Evolutionary conservation across 768 basidiomycete genomes (phyloP), one percentile per base, ranked within the genome.

Genomic region (Clathrus columnatus): DNA sequence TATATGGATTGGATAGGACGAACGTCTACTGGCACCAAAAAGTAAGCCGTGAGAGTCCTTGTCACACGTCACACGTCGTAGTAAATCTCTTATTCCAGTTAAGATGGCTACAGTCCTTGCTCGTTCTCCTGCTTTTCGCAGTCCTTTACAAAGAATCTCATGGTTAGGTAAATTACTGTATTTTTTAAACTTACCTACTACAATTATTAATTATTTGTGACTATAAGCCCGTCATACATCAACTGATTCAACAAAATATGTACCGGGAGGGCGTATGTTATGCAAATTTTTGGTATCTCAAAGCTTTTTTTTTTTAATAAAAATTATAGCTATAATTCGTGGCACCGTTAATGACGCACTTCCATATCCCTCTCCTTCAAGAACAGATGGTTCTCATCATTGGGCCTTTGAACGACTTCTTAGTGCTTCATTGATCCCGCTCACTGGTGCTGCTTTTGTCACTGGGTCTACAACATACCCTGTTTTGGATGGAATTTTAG

Each of bases 311-410:
- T 36, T 36, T 36, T 36, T n/a, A 8, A 36, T 36, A 36, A 36
- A 5, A 36, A 14, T 57, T 55, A 26, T 59, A 91, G 92, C 93
- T 57, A 80, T 96, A 65, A 81, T 86, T 72, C 81, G 82, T 67
- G 96, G 95, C 50, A 88, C 91, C 27, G 93, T 92, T 58, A 98
- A 99, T 72, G 96, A 99, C 68, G 88, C 94, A 1, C 92, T 89
- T 1, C 73, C 83, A 7, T 97, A 95, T 75, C 94, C 95, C 20
- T 68, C 83, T 4, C 81, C 92, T 4, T 85, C 81, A 57, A 85
- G 80, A 65, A 69, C 80, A 1, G 88, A 94, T 63, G 95, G 96
- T 49, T 93, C 92, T 1, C 84, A 96, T 71, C 95, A 83, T 70
- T 84, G 82, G 82, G 84, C 92, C 1, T 98, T 97, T 66, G 96